phyloP scores from a whole-genome alignment of 208 protist genomes.

The Kentomonas sorsogonicus region DNA sequence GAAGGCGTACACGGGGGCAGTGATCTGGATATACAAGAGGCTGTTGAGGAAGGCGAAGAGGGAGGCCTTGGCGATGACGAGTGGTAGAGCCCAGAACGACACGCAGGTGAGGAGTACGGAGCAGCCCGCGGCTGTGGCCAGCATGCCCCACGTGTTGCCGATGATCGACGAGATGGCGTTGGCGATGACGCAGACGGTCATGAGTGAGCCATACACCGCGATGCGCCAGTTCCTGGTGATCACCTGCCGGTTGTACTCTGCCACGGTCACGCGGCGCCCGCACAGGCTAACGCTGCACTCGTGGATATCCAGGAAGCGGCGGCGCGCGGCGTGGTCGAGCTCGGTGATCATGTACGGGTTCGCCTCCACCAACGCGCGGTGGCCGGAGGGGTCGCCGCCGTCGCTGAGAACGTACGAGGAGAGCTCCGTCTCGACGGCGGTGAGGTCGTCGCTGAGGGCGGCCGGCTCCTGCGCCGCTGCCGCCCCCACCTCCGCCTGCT shows the following conservation, averaged over 20 bases:
- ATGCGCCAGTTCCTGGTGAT: slow-evolving; percentile 27
- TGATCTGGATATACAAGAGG: slow-evolving; percentile 47
- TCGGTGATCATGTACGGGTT: too few species aligned
- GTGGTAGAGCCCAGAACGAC: slow-evolving; percentile 33
- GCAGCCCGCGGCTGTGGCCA: slow-evolving; percentile 23
- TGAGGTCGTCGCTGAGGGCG: too few species aligned
- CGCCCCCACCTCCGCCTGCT: slow-evolving; percentile 3
- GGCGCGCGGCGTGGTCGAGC: too few species aligned
- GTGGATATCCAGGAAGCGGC: too few species aligned
- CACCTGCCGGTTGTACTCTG: slow-evolving; percentile 35
- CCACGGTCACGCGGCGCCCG: too few species aligned
- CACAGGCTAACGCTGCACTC: too few species aligned
- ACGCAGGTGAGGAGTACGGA: slow-evolving; percentile 17
- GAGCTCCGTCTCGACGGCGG: slow-evolving; percentile 27
- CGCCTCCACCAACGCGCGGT: too few species aligned
- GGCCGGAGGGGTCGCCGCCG: too few species aligned
- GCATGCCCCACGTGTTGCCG: slow-evolving; percentile 17
- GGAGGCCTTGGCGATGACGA: slow-evolving; percentile 43
- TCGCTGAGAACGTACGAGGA: too few species aligned
- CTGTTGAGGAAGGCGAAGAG: slow-evolving; percentile 40
- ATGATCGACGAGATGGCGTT: slow-evolving; percentile 34
- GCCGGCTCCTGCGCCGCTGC: not conserved
- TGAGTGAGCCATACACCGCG: slow-evolving; percentile 28
- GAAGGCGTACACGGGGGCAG: slow-evolving; percentile 33
- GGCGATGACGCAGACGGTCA: slow-evolving; percentile 27